Evolutionary conservation across 2,329 filamentous ascomycete species (phyloP).

Genomic region (Clarireedia paspali): DNA sequence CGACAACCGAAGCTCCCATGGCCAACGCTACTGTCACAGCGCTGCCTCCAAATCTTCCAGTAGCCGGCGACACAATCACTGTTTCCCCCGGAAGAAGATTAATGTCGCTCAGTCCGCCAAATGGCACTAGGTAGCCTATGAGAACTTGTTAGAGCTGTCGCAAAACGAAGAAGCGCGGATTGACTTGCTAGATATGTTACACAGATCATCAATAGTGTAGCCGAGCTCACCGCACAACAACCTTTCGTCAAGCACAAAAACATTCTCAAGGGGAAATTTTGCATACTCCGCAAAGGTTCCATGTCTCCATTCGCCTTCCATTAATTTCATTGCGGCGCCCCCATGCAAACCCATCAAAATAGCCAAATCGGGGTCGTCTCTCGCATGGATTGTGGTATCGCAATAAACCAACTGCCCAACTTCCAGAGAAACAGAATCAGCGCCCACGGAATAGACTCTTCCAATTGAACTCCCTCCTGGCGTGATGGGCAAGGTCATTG

Average conservation of each 20-base stretch:
- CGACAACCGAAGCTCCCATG: constrained; percentile 42
- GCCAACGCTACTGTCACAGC: constrained; percentile 38
- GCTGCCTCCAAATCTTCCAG: constrained; percentile 37
- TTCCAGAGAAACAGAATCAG: constrained; percentile 28
- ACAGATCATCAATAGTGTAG: constrained; percentile 13
- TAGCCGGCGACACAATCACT: constrained; percentile 39
- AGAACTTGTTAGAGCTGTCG: neutral
- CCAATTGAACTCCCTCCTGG: constrained; percentile 28
- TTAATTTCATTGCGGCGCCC: constrained; percentile 26
- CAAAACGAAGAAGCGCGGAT: neutral
- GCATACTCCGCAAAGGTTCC: constrained; percentile 31
- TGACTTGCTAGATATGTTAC: neutral
- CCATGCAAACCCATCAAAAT: constrained; percentile 29
- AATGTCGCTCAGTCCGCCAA: constrained; percentile 38
- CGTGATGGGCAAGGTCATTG: constrained; percentile 27
- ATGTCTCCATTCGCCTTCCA: constrained; percentile 29
- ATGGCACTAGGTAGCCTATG: constrained; percentile 31
- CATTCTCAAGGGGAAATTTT: constrained; percentile 32
- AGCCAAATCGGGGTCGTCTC: constrained; percentile 28
- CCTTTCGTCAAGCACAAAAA: constrained; percentile 29
- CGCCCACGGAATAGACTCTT: constrained; percentile 29
- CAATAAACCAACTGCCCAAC: constrained; percentile 32
- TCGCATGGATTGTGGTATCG: constrained; percentile 29
- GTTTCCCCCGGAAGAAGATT: constrained; percentile 37
- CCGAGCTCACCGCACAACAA: constrained; percentile 17